phyloP scores from a whole-genome alignment of 2,329 filamentous ascomycete genomes.

The Cordyceps pruinosa region DNA sequence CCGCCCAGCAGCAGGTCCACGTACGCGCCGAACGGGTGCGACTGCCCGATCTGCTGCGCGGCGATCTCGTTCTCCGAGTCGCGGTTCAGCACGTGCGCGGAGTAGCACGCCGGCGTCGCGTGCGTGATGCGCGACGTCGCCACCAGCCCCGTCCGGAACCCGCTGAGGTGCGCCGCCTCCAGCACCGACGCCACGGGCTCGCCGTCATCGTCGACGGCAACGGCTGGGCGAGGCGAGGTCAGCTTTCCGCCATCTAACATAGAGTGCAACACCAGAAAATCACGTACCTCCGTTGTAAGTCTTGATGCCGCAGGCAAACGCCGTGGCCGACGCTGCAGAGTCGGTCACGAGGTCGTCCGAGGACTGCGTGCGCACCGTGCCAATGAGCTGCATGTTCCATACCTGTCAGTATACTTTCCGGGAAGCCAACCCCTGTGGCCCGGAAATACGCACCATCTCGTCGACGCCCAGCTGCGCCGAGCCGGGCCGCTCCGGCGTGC shows the following conservation, averaged over 20 bases:
- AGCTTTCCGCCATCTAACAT: background rate
- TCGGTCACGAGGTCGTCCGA: conserved; percentile 20
- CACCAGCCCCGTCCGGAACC: conserved; percentile 19
- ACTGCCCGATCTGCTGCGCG: conserved; percentile 19
- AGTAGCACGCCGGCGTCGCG: conserved; percentile 20
- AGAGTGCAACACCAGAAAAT: background rate
- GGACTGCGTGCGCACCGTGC: conserved; percentile 18
- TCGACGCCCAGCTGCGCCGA: conserved; percentile 18
- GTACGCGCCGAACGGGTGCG: conserved; percentile 18
- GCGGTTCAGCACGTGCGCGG: conserved; percentile 19
- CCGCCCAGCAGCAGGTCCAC: conserved; percentile 20
- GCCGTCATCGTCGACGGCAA: conserved; percentile 19
- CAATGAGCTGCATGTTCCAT: conserved; percentile 15
- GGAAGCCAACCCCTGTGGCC: background rate
- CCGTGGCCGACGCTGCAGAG: conserved; percentile 20
- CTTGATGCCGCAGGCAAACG: conserved; percentile 20
- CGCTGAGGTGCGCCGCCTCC: conserved; percentile 20
- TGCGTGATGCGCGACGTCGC: conserved; percentile 21
- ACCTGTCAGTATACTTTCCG: background rate
- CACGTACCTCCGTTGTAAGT: conserved; percentile 19
- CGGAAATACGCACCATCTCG: conserved; percentile 14
- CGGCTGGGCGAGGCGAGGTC: conserved; percentile 13
- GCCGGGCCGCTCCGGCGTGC: conserved; percentile 15
- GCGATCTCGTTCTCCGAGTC: conserved; percentile 22
- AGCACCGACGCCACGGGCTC: conserved; percentile 20